Evolutionary conservation across 371 early-diverging fungal genomes (phyloP).

Genomic region (Amoeboaphelidium occidentale): DNA sequence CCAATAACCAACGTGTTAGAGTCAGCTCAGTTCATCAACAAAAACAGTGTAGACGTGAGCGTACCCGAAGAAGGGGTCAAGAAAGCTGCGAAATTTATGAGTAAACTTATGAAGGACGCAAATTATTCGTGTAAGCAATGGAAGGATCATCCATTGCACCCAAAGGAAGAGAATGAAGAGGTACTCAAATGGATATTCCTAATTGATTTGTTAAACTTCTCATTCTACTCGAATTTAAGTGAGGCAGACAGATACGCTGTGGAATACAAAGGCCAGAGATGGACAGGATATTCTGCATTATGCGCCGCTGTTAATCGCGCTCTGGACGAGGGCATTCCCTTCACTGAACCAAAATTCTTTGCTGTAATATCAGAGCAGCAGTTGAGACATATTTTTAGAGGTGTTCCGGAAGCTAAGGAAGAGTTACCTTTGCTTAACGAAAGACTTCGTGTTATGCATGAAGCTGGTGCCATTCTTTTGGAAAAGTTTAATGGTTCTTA

Average conservation of each 20-base stretch:
- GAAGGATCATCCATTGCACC: background rate
- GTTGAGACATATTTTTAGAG: constrained; percentile 28
- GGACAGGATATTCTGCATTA: constrained; percentile 67
- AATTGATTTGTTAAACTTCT: constrained; percentile 62
- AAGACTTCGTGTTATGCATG: constrained; percentile 32
- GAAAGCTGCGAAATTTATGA: background rate
- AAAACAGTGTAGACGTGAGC: too few relatives aligned
- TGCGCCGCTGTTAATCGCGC: constrained; percentile 55
- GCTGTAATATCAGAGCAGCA: constrained; percentile 15
- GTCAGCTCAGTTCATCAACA: too few relatives aligned
- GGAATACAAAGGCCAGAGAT: constrained; percentile 22
- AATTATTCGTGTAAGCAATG: background rate
- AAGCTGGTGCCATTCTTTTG: constrained; percentile 33
- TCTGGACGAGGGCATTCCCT: constrained; percentile 27
- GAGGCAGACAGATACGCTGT: constrained; percentile 33
- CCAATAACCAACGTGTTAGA: too few relatives aligned
- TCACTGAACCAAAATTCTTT: constrained; percentile 26
- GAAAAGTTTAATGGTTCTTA: constrained; percentile 42
- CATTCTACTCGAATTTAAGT: constrained; percentile 47
- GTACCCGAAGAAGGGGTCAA: background rate
- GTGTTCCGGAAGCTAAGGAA: constrained; percentile 24
- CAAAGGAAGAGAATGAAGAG: background rate
- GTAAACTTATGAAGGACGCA: background rate
- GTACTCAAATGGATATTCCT: constrained; percentile 28
- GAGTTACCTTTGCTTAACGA: constrained; percentile 32